Evolutionary conservation across 345 rosid genomes (phyloP).

Genomic region (Eucalyptus polyanthemos): DNA sequence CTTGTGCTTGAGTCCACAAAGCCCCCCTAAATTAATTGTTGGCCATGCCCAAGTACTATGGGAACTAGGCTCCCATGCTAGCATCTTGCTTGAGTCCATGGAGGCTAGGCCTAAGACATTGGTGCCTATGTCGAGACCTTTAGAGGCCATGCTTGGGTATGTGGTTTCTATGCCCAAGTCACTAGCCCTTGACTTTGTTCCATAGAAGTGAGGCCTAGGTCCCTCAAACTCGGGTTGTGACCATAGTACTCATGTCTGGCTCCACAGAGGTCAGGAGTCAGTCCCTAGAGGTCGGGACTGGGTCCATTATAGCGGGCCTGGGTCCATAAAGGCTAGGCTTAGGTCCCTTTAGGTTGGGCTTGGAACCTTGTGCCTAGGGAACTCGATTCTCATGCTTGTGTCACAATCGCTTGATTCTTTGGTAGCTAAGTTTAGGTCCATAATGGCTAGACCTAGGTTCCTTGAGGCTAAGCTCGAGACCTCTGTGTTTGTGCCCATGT

Average conservation of each 20-base stretch:
- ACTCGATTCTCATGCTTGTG: background rate
- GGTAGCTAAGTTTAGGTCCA: background rate
- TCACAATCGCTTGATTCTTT: background rate
- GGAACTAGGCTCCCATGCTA: background rate
- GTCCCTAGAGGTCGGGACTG: too few species aligned
- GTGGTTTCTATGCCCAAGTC: background rate
- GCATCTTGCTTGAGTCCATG: background rate
- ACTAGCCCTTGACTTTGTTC: background rate
- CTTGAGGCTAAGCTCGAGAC: background rate
- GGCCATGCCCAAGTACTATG: background rate
- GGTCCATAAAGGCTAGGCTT: background rate
- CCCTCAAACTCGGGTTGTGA: background rate
- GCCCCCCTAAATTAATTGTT: background rate
- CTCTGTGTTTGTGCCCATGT: background rate
- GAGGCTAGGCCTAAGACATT: background rate
- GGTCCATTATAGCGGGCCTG: fast-evolving
- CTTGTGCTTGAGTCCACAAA: background rate
- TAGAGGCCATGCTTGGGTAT: too few species aligned
- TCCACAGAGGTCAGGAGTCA: background rate
- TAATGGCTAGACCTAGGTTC: background rate
- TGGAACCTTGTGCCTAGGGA: background rate
- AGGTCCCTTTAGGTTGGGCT: background rate
- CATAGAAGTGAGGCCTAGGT: background rate
- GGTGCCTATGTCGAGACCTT: background rate
- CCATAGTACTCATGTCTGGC: background rate